phyloP scores from a whole-genome alignment of 2,329 filamentous ascomycete genomes.

The Sporothrix humicola region DNA sequence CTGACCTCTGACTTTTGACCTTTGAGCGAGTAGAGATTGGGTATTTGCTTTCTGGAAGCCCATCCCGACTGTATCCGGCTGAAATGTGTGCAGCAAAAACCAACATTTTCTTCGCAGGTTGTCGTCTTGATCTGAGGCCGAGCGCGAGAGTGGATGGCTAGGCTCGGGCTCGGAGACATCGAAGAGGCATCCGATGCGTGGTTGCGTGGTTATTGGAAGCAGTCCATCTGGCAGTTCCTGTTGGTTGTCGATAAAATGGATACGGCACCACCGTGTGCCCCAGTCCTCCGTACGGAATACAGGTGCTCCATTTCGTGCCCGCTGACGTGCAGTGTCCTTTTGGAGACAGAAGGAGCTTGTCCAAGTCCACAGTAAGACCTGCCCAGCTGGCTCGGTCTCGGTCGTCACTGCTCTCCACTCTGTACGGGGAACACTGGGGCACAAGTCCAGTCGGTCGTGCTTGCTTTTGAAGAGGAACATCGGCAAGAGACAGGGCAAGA shows the following conservation, averaged over 20 bases:
- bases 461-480: not conserved
- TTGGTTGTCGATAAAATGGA: constrained; percentile 18
- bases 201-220: not conserved
- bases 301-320: constrained; percentile 12
- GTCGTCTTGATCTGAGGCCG: constrained; percentile 8
- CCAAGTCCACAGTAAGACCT: not conserved
- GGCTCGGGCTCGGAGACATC: not conserved
- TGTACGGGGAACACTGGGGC: constrained; percentile 1
- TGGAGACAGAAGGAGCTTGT: not conserved
- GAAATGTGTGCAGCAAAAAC: not conserved
- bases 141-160: not conserved
- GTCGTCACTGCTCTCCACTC: constrained; percentile 22
- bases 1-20: not conserved
- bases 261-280: not conserved
- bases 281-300: not conserved
- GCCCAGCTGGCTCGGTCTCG: not conserved
- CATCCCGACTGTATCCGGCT: constrained; percentile 20
- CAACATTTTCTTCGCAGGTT: too few relatives aligned
- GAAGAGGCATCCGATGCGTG: constrained; percentile 5
- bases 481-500: not conserved
- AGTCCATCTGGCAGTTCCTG: not conserved
- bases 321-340: constrained; percentile 8
- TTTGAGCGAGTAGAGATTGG: not conserved
- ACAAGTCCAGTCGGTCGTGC: not conserved
- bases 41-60: not conserved